Conservation (phyloP, 2,329 filamentous ascomycete genomes). For the Zopfia rhizophila region DNA sequence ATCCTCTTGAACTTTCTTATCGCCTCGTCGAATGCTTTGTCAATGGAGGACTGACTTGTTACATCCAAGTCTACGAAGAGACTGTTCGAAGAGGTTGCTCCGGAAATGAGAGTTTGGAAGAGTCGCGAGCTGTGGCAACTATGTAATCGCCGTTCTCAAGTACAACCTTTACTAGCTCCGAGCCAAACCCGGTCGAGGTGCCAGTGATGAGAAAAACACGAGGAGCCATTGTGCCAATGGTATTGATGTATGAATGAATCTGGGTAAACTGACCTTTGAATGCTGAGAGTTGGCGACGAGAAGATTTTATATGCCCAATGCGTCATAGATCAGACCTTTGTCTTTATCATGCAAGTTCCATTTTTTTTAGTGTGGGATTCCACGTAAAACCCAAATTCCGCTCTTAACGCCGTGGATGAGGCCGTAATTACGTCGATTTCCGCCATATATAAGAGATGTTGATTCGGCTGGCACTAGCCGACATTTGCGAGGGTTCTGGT, state of each 20-base stretch:
- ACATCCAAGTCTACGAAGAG: constrained; percentile 65
- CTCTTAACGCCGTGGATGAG: no score
- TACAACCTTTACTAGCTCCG: constrained; percentile 55
- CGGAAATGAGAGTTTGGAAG: constrained; percentile 53
- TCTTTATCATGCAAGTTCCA: no score
- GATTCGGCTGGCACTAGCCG: no score
- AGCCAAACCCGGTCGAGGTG: constrained; percentile 59
- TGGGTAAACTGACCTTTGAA: no score
- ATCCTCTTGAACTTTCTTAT: constrained; percentile 64
- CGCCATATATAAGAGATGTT: no score
- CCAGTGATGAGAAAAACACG: constrained; percentile 61
- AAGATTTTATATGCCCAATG: no score
- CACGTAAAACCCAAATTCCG: no score
- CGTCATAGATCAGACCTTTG: no score
- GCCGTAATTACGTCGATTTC: no score
- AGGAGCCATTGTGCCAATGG: constrained; percentile 47
- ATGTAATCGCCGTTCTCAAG: constrained; percentile 57
- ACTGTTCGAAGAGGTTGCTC: constrained; percentile 59
- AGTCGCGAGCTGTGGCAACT: constrained; percentile 58
- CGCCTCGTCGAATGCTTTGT: constrained; percentile 57
- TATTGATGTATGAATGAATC: not conserved
- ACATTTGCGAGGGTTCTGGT: no score
- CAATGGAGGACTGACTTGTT: constrained; percentile 56
- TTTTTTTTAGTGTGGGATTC: no score
- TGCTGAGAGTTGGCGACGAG: not conserved